Conservation (phyloP, 352 stramenopile species). For the Aphanomyces invadans region DNA sequence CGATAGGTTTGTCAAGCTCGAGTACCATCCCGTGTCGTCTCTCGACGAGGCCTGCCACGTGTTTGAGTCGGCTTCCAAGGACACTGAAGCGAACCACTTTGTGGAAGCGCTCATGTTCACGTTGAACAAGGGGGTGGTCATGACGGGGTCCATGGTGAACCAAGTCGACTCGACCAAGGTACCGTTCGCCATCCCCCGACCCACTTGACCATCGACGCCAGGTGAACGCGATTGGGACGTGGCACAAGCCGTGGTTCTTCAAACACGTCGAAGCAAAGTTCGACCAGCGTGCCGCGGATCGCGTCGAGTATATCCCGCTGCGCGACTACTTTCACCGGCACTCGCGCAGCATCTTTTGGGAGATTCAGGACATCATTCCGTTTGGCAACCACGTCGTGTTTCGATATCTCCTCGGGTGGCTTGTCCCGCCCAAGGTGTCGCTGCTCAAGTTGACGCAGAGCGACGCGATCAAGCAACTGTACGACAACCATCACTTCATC, state of each 20-base stretch:
- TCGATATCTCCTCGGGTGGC: conserved; percentile 41
- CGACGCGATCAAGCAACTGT: conserved; percentile 29
- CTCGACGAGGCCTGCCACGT: conserved; percentile 17
- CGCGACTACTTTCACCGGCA: conserved; percentile 42
- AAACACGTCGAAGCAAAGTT: conserved; percentile 38
- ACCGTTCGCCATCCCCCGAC: not conserved
- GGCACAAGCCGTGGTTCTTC: conserved; percentile 51
- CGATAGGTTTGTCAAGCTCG: conserved; percentile 28
- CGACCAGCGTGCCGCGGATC: not conserved
- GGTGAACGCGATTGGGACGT: conserved; percentile 35
- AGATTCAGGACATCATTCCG: conserved; percentile 45
- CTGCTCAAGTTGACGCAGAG: conserved; percentile 46
- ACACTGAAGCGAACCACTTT: conserved; percentile 24
- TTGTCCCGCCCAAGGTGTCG: conserved; percentile 38
- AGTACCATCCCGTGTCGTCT: conserved; percentile 28
- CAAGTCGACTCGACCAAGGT: conserved; percentile 5
- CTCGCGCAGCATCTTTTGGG: conserved; percentile 42
- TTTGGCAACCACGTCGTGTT: conserved; percentile 42
- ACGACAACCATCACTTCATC: conserved; percentile 36
- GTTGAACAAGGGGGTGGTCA: conserved; percentile 32
- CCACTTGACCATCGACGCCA: not conserved
- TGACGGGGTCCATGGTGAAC: conserved; percentile 35
- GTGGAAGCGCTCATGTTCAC: conserved; percentile 31
- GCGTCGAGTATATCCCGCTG: conserved; percentile 38
- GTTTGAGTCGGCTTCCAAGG: conserved; percentile 23